Evolutionary conservation across 2,329 filamentous ascomycete species (phyloP), one percentile per base, ranked within the genome.

Genomic region (Xenoacremonium recifei): DNA sequence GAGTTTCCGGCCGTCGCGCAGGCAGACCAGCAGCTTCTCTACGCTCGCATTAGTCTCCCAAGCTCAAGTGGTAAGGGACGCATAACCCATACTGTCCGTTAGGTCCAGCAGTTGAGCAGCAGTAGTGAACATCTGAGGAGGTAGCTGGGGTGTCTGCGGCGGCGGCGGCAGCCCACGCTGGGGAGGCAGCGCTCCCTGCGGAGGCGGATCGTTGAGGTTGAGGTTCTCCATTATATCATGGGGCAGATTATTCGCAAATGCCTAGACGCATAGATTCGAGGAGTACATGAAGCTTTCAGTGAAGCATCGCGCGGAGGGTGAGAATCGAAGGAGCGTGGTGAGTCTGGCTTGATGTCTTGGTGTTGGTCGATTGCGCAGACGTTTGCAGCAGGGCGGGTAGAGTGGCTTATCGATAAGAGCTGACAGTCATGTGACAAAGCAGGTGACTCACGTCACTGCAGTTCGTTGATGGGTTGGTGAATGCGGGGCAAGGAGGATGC

Each of bases 61-160:
- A n/a, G n/a, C n/a, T n/a, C n/a, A 55, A 37, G 15, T 44, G 39
- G 40, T 29, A 37, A n/a, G n/a, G n/a, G n/a, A n/a, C n/a, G n/a
- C n/a, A n/a, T n/a, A 41, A 38, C 35, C 60, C 87, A 74, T 82
- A 97, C 92, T 99, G 72, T 99, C 93, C 58, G 93, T 97, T 60
- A 99, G 77, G 65, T 99, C 93, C 45, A 99, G 75, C 45, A 99
- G 75, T 73, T 97, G 93, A 40, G 93, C 91, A 21, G 93, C 93
- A 21, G 93, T 99, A 15, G 93, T 95, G 71, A 99, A 99, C 86
- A 97, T 96, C 73, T 99, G 92, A 45, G 91, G 91, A 12, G 88
- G 88, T 29, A 92, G 73, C 67, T 89, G 86, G 50, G 75, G 68
- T 35, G 73, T 71, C 41, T 71, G 66, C 37, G 80, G 77, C 21